Conservation (phyloP, 768 basidiomycete species). For the Sutorius australiensis region DNA sequence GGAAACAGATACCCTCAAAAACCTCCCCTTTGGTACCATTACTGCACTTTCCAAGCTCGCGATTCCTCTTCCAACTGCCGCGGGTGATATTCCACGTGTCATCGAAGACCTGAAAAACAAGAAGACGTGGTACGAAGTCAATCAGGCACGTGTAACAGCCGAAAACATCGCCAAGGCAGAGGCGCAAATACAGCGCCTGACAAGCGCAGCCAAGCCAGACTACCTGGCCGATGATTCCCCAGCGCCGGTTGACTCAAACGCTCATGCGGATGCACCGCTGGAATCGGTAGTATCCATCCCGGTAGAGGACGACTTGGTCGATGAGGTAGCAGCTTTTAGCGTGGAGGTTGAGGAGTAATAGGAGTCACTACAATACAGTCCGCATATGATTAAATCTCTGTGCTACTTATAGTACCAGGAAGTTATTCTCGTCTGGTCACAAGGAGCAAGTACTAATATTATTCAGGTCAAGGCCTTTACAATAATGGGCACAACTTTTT, state of each 20-base stretch:
- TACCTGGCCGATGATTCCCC: conserved; percentile 27
- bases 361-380: conserved; percentile 11
- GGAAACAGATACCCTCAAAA: conserved; percentile 39
- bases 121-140: conserved; percentile 93
- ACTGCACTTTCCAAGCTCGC: conserved; percentile 83
- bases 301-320: conserved; percentile 19
- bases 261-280: conserved; percentile 38
- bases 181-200: conserved; percentile 64
- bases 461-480: conserved; percentile 32
- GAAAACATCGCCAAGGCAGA: conserved; percentile 82
- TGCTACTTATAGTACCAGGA: conserved; percentile 21
- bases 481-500: conserved; percentile 35
- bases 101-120: conserved; percentile 90
- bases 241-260: conserved; percentile 35
- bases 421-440: conserved; percentile 10
- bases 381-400: conserved; percentile 16
- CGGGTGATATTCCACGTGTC: conserved; percentile 74
- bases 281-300: conserved; percentile 45
- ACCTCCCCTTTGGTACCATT: conserved; percentile 82
- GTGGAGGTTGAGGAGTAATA: conserved; percentile 32
- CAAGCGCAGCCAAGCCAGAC: conserved; percentile 37
- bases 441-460: conserved; percentile 26
- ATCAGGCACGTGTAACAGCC: conserved; percentile 75
- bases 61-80: conserved; percentile 82
- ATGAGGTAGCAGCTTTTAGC: conserved; percentile 41